A percentile compares a stretch with the other conserved stretches of the same genome.
phyloP scores from a whole-genome alignment of 768 basidiomycete species.

The Leccinum variicolor region DNA sequence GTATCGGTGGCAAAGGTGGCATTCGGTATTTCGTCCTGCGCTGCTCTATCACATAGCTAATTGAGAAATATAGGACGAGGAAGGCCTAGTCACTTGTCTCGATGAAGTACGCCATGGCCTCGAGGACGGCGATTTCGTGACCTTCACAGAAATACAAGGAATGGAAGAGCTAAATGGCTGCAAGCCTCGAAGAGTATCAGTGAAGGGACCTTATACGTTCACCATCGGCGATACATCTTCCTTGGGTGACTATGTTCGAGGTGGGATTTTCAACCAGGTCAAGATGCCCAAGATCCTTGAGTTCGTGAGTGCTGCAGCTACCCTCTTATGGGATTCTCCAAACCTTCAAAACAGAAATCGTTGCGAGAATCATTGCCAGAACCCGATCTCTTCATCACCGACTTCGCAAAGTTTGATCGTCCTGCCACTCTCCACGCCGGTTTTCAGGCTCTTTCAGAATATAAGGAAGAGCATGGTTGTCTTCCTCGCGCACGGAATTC shows the following conservation, averaged over 20 bases:
- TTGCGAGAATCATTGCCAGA: conserved; percentile 76
- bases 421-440: conserved; percentile 88
- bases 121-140: conserved; percentile 98
- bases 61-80: conserved; percentile 53
- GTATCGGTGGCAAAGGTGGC: conserved; percentile 85
- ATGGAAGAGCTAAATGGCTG: conserved; percentile 90
- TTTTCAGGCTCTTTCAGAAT: conserved; percentile 90
- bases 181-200: conserved; percentile 86
- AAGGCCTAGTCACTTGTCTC: conserved; percentile 93
- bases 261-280: conserved; percentile 96
- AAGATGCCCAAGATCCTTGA: conserved; percentile 97
- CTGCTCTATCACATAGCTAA: background rate
- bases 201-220: conserved; percentile 98
- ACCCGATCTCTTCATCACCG: conserved; percentile 91
- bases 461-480: conserved; percentile 57
- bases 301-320: conserved; percentile 61
- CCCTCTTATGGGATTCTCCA: background rate
- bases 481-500: conserved; percentile 81
- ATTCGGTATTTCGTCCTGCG: conserved; percentile 1
- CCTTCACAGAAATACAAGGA: conserved; percentile 93
- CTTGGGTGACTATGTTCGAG: conserved; percentile 73
- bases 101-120: conserved; percentile 97
- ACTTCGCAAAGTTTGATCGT: conserved; percentile 96
- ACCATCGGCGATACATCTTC: conserved; percentile 88
- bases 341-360: conserved; percentile 66